These are phyloP conservation scores for Kalmanozyma brasiliensis DNA, from an alignment of 1,284 basidiomycete species.

Conservation along the genomic window DNA sequence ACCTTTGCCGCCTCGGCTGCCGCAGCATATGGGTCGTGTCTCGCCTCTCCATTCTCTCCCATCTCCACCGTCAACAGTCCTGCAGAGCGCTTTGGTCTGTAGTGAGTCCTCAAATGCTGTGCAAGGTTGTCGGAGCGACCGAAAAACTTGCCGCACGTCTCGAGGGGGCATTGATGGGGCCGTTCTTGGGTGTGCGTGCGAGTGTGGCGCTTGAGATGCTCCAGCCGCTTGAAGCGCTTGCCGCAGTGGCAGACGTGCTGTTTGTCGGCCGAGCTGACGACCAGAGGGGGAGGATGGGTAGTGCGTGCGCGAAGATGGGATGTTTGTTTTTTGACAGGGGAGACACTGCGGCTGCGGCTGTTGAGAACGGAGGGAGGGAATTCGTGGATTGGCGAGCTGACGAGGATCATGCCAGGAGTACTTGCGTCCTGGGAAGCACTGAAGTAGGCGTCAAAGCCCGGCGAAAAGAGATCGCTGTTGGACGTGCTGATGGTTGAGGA, in stretches of 20 bases:
- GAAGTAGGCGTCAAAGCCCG: constrained; percentile 49
- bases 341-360: constrained; percentile 34
- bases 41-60: constrained; percentile 39
- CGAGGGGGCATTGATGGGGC: constrained; percentile 64
- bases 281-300: constrained; percentile 60
- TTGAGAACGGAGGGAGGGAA: constrained; percentile 35
- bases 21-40: constrained; percentile 62
- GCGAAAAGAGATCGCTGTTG: constrained; percentile 38
- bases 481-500: constrained; percentile 30
- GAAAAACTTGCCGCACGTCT: constrained; percentile 65
- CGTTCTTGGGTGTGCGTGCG: constrained; percentile 66
- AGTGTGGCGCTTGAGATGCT: constrained; percentile 67
- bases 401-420: constrained; percentile 50
- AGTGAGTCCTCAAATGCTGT: constrained; percentile 67
- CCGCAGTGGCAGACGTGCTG: constrained; percentile 66
- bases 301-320: constrained; percentile 42
- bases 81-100: constrained; percentile 52
- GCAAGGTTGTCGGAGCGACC: constrained; percentile 66
- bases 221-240: constrained; percentile 66
- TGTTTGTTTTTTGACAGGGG: constrained; percentile 39
- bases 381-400: constrained; percentile 43
- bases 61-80: constrained; percentile 49
- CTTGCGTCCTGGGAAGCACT: constrained; percentile 50
- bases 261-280: constrained; percentile 66
- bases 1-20: constrained; percentile 50